Conservation (phyloP, 1,284 basidiomycete species). For the Apiotrichum akiyoshidainum region DNA sequence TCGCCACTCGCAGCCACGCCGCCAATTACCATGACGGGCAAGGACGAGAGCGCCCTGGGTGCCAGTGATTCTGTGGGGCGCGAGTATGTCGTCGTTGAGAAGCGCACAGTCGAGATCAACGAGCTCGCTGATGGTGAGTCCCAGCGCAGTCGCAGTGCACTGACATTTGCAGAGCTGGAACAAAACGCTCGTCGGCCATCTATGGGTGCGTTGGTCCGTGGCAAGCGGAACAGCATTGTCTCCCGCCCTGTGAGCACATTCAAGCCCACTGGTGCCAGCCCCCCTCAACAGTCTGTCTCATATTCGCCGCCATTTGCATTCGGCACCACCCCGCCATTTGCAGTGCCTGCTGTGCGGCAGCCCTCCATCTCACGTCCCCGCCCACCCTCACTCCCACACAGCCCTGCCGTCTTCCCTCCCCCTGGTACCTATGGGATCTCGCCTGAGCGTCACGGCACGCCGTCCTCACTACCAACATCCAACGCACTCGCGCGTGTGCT, state of each 20-base stretch:
- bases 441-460: slow-evolving; percentile 28
- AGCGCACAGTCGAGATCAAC: slow-evolving; percentile 58
- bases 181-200: slow-evolving; percentile 46
- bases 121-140: slow-evolving; percentile 56
- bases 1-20: slow-evolving; percentile 46
- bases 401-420: slow-evolving; percentile 41
- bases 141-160: background rate
- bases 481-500: slow-evolving; percentile 81
- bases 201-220: slow-evolving; percentile 42
- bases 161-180: slow-evolving; percentile 47
- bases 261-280: slow-evolving; percentile 26
- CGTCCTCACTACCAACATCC: slow-evolving; percentile 35
- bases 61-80: slow-evolving; percentile 38
- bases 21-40: slow-evolving; percentile 43
- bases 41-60: slow-evolving; percentile 38
- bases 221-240: slow-evolving; percentile 43
- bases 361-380: slow-evolving; percentile 19
- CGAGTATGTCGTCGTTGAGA: slow-evolving; percentile 60
- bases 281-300: slow-evolving; percentile 23
- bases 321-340: slow-evolving; percentile 50
- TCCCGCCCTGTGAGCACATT: slow-evolving; percentile 46
- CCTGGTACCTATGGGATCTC: slow-evolving; percentile 20
- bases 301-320: slow-evolving; percentile 53
- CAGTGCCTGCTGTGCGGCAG: slow-evolving; percentile 32
- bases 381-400: slow-evolving; percentile 36